Evolutionary conservation across 2,329 filamentous ascomycete genomes (phyloP).

Genomic region (Helminthosporium solani): DNA sequence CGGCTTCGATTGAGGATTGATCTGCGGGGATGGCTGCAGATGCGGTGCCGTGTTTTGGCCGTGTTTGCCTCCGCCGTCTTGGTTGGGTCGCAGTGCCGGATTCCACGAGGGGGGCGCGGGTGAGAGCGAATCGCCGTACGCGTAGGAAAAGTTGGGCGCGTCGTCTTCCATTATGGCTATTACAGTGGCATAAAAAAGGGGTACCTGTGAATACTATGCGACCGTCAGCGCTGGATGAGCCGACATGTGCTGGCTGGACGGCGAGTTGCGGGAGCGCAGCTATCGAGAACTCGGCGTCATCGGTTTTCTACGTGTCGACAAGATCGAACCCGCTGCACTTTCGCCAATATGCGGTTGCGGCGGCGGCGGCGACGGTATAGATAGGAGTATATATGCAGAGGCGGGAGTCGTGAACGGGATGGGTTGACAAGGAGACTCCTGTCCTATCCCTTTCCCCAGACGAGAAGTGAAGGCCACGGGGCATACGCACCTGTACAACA

Average conservation of each 20-base stretch:
- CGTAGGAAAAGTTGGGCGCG: constrained; percentile 45
- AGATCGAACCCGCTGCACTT: neutral
- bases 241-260: neutral
- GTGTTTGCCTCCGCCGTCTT: constrained; percentile 18
- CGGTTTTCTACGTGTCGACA: neutral
- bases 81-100: constrained; percentile 54
- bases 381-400: no score
- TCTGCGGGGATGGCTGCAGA: constrained; percentile 14
- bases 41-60: constrained; percentile 10
- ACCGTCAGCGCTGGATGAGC: constrained; percentile 23
- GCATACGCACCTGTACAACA: constrained; percentile 37
- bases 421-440: constrained; percentile 1
- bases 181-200: constrained; percentile 26
- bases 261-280: constrained; percentile 11
- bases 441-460: constrained; percentile 22
- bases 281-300: constrained; percentile 7
- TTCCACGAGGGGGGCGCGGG: constrained; percentile 51
- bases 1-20: constrained; percentile 10
- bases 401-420: neutral
- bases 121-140: constrained; percentile 31
- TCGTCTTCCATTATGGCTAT: constrained; percentile 38
- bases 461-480: neutral
- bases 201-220: constrained; percentile 38
- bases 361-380: neutral
- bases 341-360: neutral